Evolutionary conservation across 768 basidiomycete species (phyloP).

Genomic region (Pisolithus microcarpus): DNA sequence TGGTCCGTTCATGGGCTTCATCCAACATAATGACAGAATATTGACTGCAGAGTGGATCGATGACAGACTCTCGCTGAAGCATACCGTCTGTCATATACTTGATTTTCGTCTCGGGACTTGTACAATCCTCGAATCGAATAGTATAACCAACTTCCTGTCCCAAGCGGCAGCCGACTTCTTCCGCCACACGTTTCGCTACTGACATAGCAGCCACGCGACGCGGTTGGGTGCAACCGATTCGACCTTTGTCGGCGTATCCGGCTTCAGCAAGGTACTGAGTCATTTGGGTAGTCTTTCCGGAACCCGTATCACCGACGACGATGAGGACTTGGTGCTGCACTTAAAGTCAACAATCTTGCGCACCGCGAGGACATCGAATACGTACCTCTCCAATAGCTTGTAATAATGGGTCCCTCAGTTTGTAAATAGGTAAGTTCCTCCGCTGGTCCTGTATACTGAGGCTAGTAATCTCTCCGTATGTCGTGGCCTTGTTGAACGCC

Average conservation of each 20-base stretch:
- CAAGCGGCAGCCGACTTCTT: slow-evolving; percentile 95
- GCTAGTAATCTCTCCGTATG: slow-evolving; percentile 87
- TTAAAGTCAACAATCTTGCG: slow-evolving; percentile 11
- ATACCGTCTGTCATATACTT: slow-evolving; percentile 99
- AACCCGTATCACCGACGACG: slow-evolving; percentile 97
- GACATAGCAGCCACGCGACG: slow-evolving; percentile 99
- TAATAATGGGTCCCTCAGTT: slow-evolving; percentile 82
- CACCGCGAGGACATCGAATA: slow-evolving; percentile 12
- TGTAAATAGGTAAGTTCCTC: slow-evolving; percentile 87
- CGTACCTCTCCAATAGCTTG: slow-evolving; percentile 85
- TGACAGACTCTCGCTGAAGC: slow-evolving; percentile 93
- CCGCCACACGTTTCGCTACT: slow-evolving; percentile 95
- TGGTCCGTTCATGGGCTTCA: slow-evolving; percentile 97
- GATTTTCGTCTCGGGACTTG: slow-evolving; percentile 96
- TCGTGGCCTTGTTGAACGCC: slow-evolving; percentile 91
- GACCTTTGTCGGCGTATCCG: slow-evolving; percentile 83
- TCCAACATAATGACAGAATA: slow-evolving; percentile 98
- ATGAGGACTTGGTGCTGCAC: slow-evolving; percentile 80
- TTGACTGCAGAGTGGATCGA: slow-evolving; percentile 87
- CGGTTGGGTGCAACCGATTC: slow-evolving; percentile 96
- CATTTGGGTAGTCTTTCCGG: slow-evolving; percentile 99
- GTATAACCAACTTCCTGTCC: slow-evolving; percentile 98
- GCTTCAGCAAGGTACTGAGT: slow-evolving; percentile 95
- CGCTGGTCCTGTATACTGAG: slow-evolving; percentile 93
- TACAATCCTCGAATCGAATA: slow-evolving; percentile 99